These are phyloP conservation scores for Myochromella boudieri DNA, from an alignment of 768 basidiomycete species.

Conservation along the genomic window DNA sequence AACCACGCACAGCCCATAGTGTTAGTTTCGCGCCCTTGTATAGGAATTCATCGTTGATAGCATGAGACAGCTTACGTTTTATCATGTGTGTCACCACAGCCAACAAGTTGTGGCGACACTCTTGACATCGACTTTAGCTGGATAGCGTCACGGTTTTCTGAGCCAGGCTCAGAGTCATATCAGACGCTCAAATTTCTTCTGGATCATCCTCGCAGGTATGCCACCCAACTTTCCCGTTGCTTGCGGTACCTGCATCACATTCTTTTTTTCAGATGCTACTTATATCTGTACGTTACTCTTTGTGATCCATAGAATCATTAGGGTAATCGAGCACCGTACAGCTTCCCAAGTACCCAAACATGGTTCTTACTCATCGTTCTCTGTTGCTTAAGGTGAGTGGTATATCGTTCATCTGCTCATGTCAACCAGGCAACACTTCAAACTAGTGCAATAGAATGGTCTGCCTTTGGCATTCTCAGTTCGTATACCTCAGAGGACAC, in stretches of 20 bases:
- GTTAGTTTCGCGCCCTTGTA: slow-evolving; percentile 34
- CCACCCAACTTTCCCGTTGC: not conserved
- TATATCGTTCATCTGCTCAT: not conserved
- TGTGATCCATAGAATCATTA: too few relatives aligned
- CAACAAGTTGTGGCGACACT: too few relatives aligned
- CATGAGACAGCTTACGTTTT: slow-evolving; percentile 49
- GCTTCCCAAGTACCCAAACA: slow-evolving; percentile 74
- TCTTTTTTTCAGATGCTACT: slow-evolving; percentile 45
- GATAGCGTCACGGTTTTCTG: slow-evolving; percentile 52
- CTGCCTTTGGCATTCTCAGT: slow-evolving; percentile 66
- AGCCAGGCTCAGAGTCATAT: slow-evolving; percentile 40
- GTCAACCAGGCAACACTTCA: not conserved
- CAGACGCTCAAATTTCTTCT: slow-evolving; percentile 71
- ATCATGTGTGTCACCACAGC: slow-evolving; percentile 63
- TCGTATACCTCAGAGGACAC: slow-evolving; percentile 16
- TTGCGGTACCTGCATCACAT: not conserved
- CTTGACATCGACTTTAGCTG: slow-evolving; percentile 44
- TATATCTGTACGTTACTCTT: slow-evolving; percentile 49
- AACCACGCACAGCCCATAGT: slow-evolving; percentile 75
- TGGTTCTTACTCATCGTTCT: slow-evolving; percentile 67
- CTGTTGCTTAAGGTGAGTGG: slow-evolving; percentile 53
- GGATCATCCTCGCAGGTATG: slow-evolving; percentile 70
- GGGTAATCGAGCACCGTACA: slow-evolving; percentile 11
- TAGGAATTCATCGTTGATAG: not conserved
- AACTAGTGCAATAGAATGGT: slow-evolving; percentile 65